Conservation (phyloP, 2,329 filamentous ascomycete genomes). For the Ceratocystis eucalypticola region DNA sequence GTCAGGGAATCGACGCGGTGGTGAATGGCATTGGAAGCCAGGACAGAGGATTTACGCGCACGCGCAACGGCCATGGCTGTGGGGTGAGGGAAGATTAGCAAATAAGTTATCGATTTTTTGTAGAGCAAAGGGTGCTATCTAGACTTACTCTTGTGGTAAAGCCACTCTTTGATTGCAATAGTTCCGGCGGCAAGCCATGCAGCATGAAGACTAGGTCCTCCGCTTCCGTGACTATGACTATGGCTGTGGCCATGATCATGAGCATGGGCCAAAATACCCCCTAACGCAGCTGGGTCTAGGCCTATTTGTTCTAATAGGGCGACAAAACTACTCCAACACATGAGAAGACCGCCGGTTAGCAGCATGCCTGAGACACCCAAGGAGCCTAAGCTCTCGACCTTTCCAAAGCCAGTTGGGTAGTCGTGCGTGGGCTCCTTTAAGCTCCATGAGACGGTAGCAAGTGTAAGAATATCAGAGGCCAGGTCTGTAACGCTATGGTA, state of each 20-base stretch:
- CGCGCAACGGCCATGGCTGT: constrained; percentile 87
- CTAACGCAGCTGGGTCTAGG: constrained; percentile 31
- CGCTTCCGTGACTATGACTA: constrained; percentile 35
- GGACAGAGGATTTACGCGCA: constrained; percentile 86
- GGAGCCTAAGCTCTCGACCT: constrained; percentile 91
- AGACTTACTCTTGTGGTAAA: constrained; percentile 87
- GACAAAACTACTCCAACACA: constrained; percentile 63
- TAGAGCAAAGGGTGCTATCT: neutral
- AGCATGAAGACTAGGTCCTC: constrained; percentile 73
- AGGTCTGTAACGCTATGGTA: constrained; percentile 93
- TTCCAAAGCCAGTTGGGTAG: constrained; percentile 88
- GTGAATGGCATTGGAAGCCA: constrained; percentile 91
- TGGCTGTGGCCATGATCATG: constrained; percentile 52
- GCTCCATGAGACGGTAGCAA: constrained; percentile 89
- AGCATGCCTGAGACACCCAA: constrained; percentile 87
- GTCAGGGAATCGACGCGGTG: constrained; percentile 94
- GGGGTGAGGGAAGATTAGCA: constrained; percentile 9
- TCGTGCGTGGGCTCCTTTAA: constrained; percentile 67
- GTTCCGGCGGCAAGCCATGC: constrained; percentile 88
- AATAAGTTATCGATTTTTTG: neutral
- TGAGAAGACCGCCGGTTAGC: constrained; percentile 77
- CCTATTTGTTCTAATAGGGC: constrained; percentile 20
- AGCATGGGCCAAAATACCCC: constrained; percentile 51
- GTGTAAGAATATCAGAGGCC: constrained; percentile 84
- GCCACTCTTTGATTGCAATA: constrained; percentile 88